phyloP scores from a whole-genome alignment of 2,329 filamentous ascomycete genomes.

The Westerdykella aurantiaca region DNA sequence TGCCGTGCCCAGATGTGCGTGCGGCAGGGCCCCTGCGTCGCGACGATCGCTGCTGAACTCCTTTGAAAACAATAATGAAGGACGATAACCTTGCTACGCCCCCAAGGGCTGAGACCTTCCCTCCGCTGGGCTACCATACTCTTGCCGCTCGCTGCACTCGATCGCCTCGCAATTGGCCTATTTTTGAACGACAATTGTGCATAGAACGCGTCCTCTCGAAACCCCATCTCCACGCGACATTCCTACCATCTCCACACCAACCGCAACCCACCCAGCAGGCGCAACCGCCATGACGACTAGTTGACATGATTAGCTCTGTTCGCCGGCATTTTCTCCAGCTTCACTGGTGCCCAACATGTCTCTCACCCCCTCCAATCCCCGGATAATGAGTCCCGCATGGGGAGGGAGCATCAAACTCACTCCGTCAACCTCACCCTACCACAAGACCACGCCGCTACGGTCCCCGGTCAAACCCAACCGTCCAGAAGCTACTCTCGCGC shows the following conservation, averaged over 20 bases:
- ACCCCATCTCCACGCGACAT: constrained; percentile 1
- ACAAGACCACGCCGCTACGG: constrained; percentile 56
- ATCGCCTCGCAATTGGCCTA: too few relatives aligned
- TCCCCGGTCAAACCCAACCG: constrained; percentile 53
- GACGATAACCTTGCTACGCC: too few relatives aligned
- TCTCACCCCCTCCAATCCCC: constrained; percentile 36
- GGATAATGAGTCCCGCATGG: constrained; percentile 39
- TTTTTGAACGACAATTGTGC: too few relatives aligned
- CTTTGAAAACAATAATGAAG: too few relatives aligned
- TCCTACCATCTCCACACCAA: constrained; percentile 9
- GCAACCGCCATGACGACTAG: constrained; percentile 13
- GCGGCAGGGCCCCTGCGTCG: neutral
- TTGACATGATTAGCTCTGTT: constrained; percentile 10
- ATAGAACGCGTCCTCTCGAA: too few relatives aligned
- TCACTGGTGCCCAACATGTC: constrained; percentile 27
- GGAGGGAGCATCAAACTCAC: constrained; percentile 46
- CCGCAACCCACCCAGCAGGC: constrained; percentile 9
- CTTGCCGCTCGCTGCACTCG: too few relatives aligned
- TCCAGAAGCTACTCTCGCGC: constrained; percentile 52
- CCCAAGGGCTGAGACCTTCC: neutral
- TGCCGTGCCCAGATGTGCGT: too few relatives aligned
- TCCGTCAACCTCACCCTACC: constrained; percentile 66
- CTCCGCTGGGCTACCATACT: neutral
- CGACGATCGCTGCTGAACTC: constrained; percentile 1
- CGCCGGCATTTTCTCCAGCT: constrained; percentile 6